Evolutionary conservation across 352 stramenopile genomes (phyloP), one percentile per base, ranked within the genome.

Genomic region (Pythium diclinum): DNA sequence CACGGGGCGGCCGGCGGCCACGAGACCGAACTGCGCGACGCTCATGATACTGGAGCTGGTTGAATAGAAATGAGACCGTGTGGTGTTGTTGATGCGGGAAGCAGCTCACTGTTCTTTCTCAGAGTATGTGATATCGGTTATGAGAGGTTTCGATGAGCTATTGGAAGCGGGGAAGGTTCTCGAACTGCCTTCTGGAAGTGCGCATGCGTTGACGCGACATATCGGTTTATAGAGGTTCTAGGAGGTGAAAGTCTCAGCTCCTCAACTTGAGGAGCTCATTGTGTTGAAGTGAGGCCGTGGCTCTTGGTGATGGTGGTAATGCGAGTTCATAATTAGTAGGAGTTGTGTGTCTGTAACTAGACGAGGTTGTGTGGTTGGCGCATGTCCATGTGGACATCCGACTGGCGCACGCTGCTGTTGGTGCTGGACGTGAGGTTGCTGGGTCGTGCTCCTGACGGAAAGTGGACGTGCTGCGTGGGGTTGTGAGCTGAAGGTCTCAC

Each of bases 1-100:
- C 49, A 81, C 61, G 38, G 70, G 75, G n/a, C 75, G 72, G n/a
- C 75, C 75, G 44, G 73, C 68, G 47, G 76, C 67, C 19, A 83
- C 73, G 56, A 78, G 53, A 13, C 75, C 75, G 56, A 83, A 83
- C 61, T 56, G 78, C 69, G 46, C 78, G 56, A 75, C 17, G 63
- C 53, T 59, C 44, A 59, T 59, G 49, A 32, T 49, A 2, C 25
- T 28, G 25, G 21, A 62, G 25, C 6, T 6, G 8, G 28, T 16
- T 21, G 51, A 42, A 42, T 19, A 38, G 7, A 53, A 46, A 33
- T 46, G 30, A 48, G 49, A 46, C 44, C 48, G 47, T 16, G 13
- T 46, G 46, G 51, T 36, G 14, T 19, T 59, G n/a, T n/a, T n/a
- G 28, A 53, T 53, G 40, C 36, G 25, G 30, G 52, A 42, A 33